Evolutionary conservation across 768 basidiomycete species (phyloP).

Genomic region (Auriscalpium vulgare): DNA sequence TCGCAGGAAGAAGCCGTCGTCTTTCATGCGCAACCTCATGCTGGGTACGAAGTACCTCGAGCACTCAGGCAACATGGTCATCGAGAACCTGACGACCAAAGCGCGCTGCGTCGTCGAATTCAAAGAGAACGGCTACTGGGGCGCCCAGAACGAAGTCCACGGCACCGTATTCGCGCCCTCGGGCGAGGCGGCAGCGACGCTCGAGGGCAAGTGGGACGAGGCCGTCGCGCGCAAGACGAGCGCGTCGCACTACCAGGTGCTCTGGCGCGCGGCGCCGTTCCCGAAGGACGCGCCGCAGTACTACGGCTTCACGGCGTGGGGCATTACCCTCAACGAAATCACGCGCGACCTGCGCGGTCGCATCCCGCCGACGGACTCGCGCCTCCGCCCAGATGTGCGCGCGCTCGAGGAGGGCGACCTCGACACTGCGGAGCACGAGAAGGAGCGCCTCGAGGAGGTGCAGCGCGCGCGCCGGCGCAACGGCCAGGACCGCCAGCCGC

Average conservation of each 20-base stretch:
- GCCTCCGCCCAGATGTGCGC: slow-evolving; percentile 73
- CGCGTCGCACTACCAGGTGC: slow-evolving; percentile 57
- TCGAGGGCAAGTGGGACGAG: slow-evolving; percentile 93
- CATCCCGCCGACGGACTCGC: slow-evolving; percentile 76
- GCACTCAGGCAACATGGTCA: slow-evolving; percentile 71
- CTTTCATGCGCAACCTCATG: slow-evolving; percentile 84
- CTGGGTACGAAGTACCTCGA: slow-evolving; percentile 89
- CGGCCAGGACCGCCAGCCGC: slow-evolving; percentile 52
- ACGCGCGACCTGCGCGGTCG: slow-evolving; percentile 53
- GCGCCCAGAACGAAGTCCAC: slow-evolving; percentile 62
- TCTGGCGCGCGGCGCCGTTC: slow-evolving; percentile 74
- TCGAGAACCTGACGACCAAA: slow-evolving; percentile 52
- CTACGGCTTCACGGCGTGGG: slow-evolving; percentile 80
- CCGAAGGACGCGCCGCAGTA: slow-evolving; percentile 61
- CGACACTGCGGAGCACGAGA: slow-evolving; percentile 64
- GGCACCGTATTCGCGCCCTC: slow-evolving; percentile 48
- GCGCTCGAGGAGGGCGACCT: slow-evolving; percentile 74
- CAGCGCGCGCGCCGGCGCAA: slow-evolving; percentile 65
- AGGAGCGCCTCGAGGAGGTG: slow-evolving; percentile 62
- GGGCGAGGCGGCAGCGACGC: slow-evolving; percentile 46
- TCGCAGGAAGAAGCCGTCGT: slow-evolving; percentile 75
- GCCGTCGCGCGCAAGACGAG: slow-evolving; percentile 64
- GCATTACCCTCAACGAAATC: slow-evolving; percentile 76
- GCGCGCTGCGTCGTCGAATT: slow-evolving; percentile 71
- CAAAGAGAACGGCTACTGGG: slow-evolving; percentile 82